phyloP scores from a whole-genome alignment of 2,329 filamentous ascomycete species.

The Colletotrichum spinosum region DNA sequence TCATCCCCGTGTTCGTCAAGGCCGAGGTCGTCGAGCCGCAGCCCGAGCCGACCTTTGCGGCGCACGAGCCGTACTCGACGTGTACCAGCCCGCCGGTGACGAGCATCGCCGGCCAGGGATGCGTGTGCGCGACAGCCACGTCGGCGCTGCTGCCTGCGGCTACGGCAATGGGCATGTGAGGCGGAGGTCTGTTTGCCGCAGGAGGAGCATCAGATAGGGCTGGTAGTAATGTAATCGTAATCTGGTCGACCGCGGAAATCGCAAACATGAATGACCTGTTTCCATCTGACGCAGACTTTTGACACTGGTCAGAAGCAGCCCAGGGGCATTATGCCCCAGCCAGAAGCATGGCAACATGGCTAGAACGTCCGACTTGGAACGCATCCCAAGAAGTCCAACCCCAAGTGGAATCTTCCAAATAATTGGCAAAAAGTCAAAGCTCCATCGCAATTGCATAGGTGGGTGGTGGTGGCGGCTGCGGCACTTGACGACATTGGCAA shows the following conservation, averaged over 20 bases:
- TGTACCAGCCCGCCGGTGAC: slow-evolving; percentile 58
- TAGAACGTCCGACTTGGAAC: background rate
- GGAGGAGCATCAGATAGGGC: background rate
- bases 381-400: background rate
- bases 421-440: background rate
- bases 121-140: slow-evolving; percentile 51
- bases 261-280: too few species aligned
- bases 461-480: background rate
- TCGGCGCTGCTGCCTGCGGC: slow-evolving; percentile 29
- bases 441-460: background rate
- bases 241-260: background rate
- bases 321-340: too few species aligned
- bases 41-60: slow-evolving; percentile 46
- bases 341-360: too few species aligned
- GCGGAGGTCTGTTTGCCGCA: slow-evolving; percentile 12
- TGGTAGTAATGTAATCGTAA: slow-evolving; percentile 24
- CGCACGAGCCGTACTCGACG: slow-evolving; percentile 55
- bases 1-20: slow-evolving; percentile 76
- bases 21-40: slow-evolving; percentile 57
- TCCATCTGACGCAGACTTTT: too few species aligned
- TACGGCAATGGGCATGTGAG: slow-evolving; percentile 37
- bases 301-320: too few species aligned
- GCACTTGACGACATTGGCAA: slow-evolving; percentile 18
- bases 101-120: slow-evolving; percentile 54
- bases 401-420: background rate